A percentile compares a stretch with the other conserved stretches of the same genome.
These are phyloP conservation scores for Yamadazyma sp. DNA, from an alignment of 1,139 yeast genomes.

Conservation along the genomic window DNA sequence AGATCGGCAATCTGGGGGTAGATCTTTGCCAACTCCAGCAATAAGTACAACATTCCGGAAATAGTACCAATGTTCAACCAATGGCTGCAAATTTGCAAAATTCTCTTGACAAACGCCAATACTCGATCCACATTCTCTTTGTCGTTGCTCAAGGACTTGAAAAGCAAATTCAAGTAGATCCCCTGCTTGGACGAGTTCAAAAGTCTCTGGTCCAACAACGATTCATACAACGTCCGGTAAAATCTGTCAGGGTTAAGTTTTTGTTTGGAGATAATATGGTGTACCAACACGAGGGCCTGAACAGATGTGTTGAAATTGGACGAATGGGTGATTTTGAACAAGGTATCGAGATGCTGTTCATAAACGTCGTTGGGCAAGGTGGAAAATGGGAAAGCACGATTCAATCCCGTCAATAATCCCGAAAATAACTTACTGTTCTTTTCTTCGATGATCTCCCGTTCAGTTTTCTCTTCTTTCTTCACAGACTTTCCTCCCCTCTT, in stretches of 20 bases:
- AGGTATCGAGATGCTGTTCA: slow-evolving; percentile 75
- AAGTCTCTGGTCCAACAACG: slow-evolving; percentile 81
- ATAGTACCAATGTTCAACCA: slow-evolving; percentile 90
- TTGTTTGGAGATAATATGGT: slow-evolving; percentile 68
- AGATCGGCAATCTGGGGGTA: slow-evolving; percentile 44
- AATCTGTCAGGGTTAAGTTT: slow-evolving; percentile 68
- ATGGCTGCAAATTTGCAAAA: slow-evolving; percentile 77
- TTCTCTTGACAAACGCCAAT: slow-evolving; percentile 87
- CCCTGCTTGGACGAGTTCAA: slow-evolving; percentile 85
- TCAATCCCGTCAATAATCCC: slow-evolving; percentile 90
- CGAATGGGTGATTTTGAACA: slow-evolving; percentile 89
- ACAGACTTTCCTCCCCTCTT: slow-evolving; percentile 82
- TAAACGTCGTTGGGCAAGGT: slow-evolving; percentile 71
- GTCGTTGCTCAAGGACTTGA: slow-evolving; percentile 80
- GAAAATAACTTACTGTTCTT: slow-evolving; percentile 82
- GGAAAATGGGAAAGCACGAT: slow-evolving; percentile 95
- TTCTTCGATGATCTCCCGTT: slow-evolving; percentile 75
- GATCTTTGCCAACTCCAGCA: slow-evolving; percentile 58
- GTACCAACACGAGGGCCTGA: slow-evolving; percentile 84
- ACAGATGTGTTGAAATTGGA: slow-evolving; percentile 92
- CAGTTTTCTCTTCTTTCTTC: slow-evolving; percentile 62
- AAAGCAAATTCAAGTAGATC: slow-evolving; percentile 80
- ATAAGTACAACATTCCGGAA: slow-evolving; percentile 82
- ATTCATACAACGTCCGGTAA: slow-evolving; percentile 86
- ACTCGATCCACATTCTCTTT: slow-evolving; percentile 58